Percentiles rank a stretch among this genome's conserved stretches.
These are phyloP conservation scores for Calcarisporium arbuscula DNA, from an alignment of 2,329 filamentous ascomycete species.

Conservation along the genomic window DNA sequence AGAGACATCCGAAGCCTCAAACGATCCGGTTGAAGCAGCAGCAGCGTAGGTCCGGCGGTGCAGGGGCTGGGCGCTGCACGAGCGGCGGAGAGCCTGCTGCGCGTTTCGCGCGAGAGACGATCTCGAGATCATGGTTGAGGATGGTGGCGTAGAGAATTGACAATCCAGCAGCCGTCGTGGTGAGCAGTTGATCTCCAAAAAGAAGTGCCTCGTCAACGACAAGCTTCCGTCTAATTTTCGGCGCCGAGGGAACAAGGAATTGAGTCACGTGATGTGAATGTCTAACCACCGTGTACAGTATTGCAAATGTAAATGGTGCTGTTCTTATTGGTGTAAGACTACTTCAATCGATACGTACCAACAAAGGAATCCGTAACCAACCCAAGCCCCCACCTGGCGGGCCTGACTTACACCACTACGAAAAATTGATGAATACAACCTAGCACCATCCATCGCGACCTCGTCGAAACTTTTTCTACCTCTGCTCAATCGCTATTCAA, in stretches of 20 bases:
- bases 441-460: slow-evolving; percentile 4
- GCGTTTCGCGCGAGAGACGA: slow-evolving; percentile 52
- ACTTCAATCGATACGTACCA: too few relatives aligned
- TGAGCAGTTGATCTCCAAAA: slow-evolving; percentile 29
- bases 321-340: too few relatives aligned
- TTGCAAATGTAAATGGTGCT: too few relatives aligned
- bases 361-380: too few relatives aligned
- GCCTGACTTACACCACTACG: slow-evolving; percentile 9
- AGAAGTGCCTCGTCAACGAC: slow-evolving; percentile 36
- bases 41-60: slow-evolving; percentile 53
- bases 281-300: neutral
- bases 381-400: too few relatives aligned
- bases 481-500: too few relatives aligned
- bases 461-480: too few relatives aligned
- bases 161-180: slow-evolving; percentile 36
- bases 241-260: slow-evolving; percentile 21
- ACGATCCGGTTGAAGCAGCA: slow-evolving; percentile 65
- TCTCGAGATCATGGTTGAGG: slow-evolving; percentile 57
- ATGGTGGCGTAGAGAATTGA: slow-evolving; percentile 51
- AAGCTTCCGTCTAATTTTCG: slow-evolving; percentile 40
- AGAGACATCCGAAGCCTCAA: slow-evolving; percentile 77
- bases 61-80: slow-evolving; percentile 48
- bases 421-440: slow-evolving; percentile 14
- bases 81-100: slow-evolving; percentile 51
- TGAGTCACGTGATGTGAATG: slow-evolving; percentile 27